Conservation (phyloP, 176 grass and related monocot genomes). For the Echinochloa phyllopogon region DNA sequence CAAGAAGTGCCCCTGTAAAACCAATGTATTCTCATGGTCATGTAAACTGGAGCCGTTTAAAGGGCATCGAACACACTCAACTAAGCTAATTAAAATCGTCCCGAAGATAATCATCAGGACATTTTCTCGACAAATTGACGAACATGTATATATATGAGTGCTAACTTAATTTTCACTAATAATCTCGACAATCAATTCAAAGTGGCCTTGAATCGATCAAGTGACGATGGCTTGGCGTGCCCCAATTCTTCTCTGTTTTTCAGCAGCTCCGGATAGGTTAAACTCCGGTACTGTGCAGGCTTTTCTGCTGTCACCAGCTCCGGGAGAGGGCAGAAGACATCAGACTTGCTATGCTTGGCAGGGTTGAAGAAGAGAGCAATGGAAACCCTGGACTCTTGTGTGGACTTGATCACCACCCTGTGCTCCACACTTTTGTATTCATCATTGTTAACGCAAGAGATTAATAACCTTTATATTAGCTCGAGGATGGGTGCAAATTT, state of each 20-base stretch:
- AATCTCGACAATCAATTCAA: neutral
- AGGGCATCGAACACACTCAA: no score
- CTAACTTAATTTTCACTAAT: neutral
- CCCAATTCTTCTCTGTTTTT: neutral
- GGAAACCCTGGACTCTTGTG: slow-evolving; percentile 41
- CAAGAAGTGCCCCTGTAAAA: neutral
- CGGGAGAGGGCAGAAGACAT: slow-evolving; percentile 34
- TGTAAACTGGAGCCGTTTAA: no score
- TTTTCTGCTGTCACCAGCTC: slow-evolving; percentile 36
- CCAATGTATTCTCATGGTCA: no score
- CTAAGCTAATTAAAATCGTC: no score
- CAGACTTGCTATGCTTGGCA: neutral
- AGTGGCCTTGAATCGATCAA: neutral
- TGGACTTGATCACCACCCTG: slow-evolving; percentile 46
- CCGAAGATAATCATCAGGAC: no score
- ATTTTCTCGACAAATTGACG: no score
- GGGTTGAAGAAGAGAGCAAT: slow-evolving; percentile 52
- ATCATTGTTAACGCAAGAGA: neutral
- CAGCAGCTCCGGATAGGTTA: slow-evolving; percentile 33
- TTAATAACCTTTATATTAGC: no score
- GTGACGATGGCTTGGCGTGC: neutral
- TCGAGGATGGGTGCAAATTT: neutral
- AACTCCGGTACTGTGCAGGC: slow-evolving; percentile 34
- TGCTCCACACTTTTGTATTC: slow-evolving; percentile 50
- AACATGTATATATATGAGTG: no score